phyloP scores from a whole-genome alignment of 2,329 filamentous ascomycete species.

The Arthrobotrys pseudoclavata region DNA sequence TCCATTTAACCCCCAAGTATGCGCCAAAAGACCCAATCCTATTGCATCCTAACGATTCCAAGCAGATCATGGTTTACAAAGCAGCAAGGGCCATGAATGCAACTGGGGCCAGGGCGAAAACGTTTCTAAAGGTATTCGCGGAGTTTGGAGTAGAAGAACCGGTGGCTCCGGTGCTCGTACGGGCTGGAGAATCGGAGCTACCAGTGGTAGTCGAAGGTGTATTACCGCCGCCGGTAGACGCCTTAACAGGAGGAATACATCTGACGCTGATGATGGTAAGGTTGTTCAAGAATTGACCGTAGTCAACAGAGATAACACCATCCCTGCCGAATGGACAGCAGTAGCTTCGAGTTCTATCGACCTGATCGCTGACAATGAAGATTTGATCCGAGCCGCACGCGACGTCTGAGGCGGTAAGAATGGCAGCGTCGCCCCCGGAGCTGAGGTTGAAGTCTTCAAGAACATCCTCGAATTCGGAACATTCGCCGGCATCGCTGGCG shows the following conservation, averaged over 20 bases:
- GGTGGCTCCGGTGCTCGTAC: slow-evolving; percentile 16
- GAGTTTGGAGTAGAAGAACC: slow-evolving; percentile 29
- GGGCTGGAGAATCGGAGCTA: slow-evolving; percentile 10
- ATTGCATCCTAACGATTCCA: background rate
- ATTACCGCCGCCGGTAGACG: no score
- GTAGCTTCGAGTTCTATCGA: background rate
- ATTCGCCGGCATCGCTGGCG: background rate
- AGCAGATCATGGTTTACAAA: slow-evolving; percentile 9
- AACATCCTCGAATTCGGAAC: slow-evolving; percentile 7
- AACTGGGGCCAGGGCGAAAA: slow-evolving; percentile 37
- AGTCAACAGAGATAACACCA: slow-evolving; percentile 23
- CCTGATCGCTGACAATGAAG: slow-evolving; percentile 92
- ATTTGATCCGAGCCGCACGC: slow-evolving; percentile 84
- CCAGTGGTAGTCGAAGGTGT: background rate
- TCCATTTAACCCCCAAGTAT: background rate
- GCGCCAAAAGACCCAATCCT: background rate
- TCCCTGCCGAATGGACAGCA: slow-evolving; percentile 43
- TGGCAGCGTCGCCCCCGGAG: background rate
- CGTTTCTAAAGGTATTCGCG: slow-evolving; percentile 13
- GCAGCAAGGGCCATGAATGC: slow-evolving; percentile 38
- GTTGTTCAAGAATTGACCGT: slow-evolving; percentile 28
- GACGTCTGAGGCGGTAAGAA: slow-evolving; percentile 78
- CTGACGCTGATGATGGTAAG: slow-evolving; percentile 23
- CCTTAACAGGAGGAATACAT: slow-evolving; percentile 32
- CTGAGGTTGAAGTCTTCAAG: slow-evolving; percentile 32